These are phyloP conservation scores for Fomitiporia mediterranea DNA, from an alignment of 1,284 basidiomycete genomes.

Conservation along the genomic window DNA sequence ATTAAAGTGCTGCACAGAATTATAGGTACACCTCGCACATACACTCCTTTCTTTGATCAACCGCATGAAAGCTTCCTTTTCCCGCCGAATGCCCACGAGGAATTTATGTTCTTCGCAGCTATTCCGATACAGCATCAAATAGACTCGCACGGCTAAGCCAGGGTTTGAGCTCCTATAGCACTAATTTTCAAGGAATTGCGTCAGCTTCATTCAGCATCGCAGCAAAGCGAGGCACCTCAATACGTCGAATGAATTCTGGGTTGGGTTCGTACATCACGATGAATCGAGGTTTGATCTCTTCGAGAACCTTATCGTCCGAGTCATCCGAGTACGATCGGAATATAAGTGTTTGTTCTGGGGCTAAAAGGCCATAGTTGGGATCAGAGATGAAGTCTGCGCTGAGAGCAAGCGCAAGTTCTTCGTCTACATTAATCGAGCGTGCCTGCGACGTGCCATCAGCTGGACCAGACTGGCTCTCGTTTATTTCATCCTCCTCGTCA, in stretches of 20 bases:
- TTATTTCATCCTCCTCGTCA: constrained; percentile 26
- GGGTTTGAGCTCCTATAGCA: constrained; percentile 81
- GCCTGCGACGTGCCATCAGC: constrained; percentile 24
- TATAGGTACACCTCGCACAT: constrained; percentile 30
- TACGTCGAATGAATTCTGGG: constrained; percentile 85
- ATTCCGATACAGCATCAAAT: constrained; percentile 91
- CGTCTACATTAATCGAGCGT: constrained; percentile 33
- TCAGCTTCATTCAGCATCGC: not conserved
- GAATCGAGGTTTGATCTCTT: constrained; percentile 87
- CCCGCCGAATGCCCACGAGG: constrained; percentile 80
- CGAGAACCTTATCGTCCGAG: constrained; percentile 84
- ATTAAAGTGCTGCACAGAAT: not conserved
- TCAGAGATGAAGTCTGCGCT: constrained; percentile 62
- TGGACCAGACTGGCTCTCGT: not conserved
- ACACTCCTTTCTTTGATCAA: constrained; percentile 91
- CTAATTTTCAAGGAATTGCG: constrained; percentile 37
- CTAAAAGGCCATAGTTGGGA: constrained; percentile 83
- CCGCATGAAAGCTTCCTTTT: constrained; percentile 93
- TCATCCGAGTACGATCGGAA: constrained; percentile 90
- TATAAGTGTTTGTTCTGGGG: constrained; percentile 78
- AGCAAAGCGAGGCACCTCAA: constrained; percentile 60
- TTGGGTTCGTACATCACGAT: constrained; percentile 96
- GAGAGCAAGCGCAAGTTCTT: constrained; percentile 23
- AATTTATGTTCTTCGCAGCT: constrained; percentile 97
- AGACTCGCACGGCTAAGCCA: constrained; percentile 82